Evolutionary conservation across 768 basidiomycete species (phyloP).

Genomic region (Auricularia auricula-judae): DNA sequence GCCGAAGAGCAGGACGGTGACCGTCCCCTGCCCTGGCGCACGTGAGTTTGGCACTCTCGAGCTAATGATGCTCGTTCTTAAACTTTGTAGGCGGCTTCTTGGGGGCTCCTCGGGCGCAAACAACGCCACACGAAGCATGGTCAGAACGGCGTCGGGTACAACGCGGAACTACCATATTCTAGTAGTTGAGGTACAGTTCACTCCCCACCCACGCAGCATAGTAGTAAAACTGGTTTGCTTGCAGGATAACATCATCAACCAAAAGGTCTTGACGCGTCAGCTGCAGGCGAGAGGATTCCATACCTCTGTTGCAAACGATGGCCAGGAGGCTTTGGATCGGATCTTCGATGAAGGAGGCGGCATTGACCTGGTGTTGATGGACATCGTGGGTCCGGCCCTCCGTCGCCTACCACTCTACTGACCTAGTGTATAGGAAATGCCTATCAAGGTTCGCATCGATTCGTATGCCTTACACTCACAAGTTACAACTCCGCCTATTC

Average conservation of each 20-base stretch:
- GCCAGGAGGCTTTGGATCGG: not conserved
- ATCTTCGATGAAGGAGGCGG: not conserved
- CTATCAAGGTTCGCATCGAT: not conserved
- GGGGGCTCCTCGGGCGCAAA: not conserved
- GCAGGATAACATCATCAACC: not conserved
- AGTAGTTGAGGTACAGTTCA: not conserved
- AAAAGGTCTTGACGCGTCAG: not conserved
- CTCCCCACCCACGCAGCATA: not conserved
- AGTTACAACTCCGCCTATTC: not conserved
- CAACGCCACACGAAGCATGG: not conserved
- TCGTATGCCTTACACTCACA: not conserved
- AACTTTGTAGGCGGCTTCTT: not conserved
- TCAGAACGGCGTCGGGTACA: not conserved
- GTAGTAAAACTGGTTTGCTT: not conserved
- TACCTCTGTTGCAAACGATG: not conserved
- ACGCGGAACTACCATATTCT: not conserved
- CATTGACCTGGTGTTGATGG: not conserved
- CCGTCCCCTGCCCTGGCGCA: not conserved
- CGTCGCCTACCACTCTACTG: not conserved
- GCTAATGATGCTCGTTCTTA: not conserved
- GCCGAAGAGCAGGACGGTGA: not conserved
- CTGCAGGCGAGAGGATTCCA: not conserved
- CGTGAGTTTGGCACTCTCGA: not conserved
- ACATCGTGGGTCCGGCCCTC: not conserved
- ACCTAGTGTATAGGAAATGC: not conserved